Conservation (phyloP, 768 basidiomycete species). For the Rhizopogon sp. region DNA sequence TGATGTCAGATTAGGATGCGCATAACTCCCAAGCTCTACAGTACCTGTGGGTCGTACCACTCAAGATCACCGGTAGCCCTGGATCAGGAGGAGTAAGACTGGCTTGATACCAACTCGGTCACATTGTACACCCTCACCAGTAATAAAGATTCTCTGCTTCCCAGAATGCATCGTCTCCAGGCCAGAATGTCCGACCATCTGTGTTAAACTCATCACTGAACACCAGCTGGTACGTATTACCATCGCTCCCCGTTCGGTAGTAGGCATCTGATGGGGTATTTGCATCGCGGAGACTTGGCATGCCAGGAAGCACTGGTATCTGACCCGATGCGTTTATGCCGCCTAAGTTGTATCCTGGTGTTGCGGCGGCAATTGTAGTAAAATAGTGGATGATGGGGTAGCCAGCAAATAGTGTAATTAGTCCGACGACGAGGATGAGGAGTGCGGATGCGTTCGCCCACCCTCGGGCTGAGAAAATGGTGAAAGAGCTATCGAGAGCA, state of each 20-base stretch:
- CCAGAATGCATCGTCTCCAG: conserved; percentile 80
- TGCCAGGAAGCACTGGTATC: conserved; percentile 66
- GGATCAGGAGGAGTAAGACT: conserved; percentile 1
- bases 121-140: conserved; percentile 38
- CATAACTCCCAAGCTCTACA: conserved; percentile 11
- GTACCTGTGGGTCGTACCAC: conserved; percentile 76
- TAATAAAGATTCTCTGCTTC: conserved; percentile 87
- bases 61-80: conserved; percentile 72
- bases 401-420: conserved; percentile 80
- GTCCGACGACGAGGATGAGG: conserved; percentile 56
- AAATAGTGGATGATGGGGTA: conserved; percentile 77
- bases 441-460: conserved; percentile 78
- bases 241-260: conserved; percentile 67
- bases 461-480: conserved; percentile 77
- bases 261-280: conserved; percentile 61
- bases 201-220: conserved; percentile 87
- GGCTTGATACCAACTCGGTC: not conserved
- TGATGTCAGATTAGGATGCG: not conserved
- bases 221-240: conserved; percentile 72
- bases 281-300: conserved; percentile 69
- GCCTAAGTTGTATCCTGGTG: conserved; percentile 78
- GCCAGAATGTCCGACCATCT: conserved; percentile 71
- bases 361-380: conserved; percentile 20
- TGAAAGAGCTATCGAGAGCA: conserved; percentile 53
- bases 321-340: conserved; percentile 81